Evolutionary conservation across 352 stramenopile species (phyloP).

Genomic region (Phytopythium ostracodes): DNA sequence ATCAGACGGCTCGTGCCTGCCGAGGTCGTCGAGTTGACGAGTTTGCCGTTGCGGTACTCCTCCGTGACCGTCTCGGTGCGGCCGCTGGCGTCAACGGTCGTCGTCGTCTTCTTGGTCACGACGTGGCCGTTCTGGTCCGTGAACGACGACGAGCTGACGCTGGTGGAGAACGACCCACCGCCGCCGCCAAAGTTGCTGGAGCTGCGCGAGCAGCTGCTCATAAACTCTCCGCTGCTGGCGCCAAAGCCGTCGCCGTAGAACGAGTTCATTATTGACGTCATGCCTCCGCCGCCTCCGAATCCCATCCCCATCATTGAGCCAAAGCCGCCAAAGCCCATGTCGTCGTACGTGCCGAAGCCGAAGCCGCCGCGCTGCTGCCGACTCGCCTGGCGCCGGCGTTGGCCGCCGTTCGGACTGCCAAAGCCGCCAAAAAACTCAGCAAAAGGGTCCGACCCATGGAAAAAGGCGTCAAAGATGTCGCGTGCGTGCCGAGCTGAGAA

Average conservation of each 20-base stretch:
- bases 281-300: slow-evolving; percentile 22
- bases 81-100: slow-evolving; percentile 45
- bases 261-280: slow-evolving; percentile 37
- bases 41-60: slow-evolving; percentile 63
- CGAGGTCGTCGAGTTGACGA: slow-evolving; percentile 52
- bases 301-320: slow-evolving; percentile 31
- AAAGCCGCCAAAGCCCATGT: slow-evolving; percentile 14
- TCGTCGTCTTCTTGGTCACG: slow-evolving; percentile 79
- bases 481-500: slow-evolving; percentile 57
- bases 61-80: slow-evolving; percentile 57
- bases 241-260: slow-evolving; percentile 40
- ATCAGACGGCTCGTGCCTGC: slow-evolving; percentile 34
- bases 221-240: slow-evolving; percentile 4
- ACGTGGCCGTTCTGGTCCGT: slow-evolving; percentile 63
- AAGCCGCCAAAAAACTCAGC: slow-evolving; percentile 41
- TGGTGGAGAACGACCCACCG: slow-evolving; percentile 37
- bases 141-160: slow-evolving; percentile 61
- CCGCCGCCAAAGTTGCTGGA: slow-evolving; percentile 13
- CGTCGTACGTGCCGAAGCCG: slow-evolving; percentile 19
- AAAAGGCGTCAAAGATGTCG: slow-evolving; percentile 76
- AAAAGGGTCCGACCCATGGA: slow-evolving; percentile 54
- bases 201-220: slow-evolving; percentile 5
- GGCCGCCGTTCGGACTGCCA: background rate
- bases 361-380: slow-evolving; percentile 9
- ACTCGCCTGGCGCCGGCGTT: background rate